These are phyloP conservation scores for Trichophyton rubrum DNA, from an alignment of 2,329 filamentous ascomycete genomes.

Conservation along the genomic window DNA sequence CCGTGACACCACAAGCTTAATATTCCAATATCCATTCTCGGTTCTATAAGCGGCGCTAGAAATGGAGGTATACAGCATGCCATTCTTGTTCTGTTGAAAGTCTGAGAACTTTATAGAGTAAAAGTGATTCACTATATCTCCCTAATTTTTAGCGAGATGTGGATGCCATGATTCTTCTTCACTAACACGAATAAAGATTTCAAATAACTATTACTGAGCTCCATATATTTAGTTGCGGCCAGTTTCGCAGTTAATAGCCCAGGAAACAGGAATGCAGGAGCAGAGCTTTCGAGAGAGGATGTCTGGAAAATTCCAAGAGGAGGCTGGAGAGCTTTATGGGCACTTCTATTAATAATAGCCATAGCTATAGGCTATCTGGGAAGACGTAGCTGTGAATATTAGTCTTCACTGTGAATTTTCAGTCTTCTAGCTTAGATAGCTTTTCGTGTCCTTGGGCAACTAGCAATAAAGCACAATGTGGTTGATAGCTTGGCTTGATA, in stretches of 20 bases:
- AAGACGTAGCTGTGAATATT: not conserved
- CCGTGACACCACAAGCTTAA: not conserved
- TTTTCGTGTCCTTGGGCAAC: too few species aligned
- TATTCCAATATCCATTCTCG: not conserved
- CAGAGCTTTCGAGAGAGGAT: not conserved
- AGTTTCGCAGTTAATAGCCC: not conserved
- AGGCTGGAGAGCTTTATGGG: not conserved
- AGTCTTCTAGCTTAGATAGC: too few species aligned
- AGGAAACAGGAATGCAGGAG: not conserved
- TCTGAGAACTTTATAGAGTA: slow-evolving; percentile 8
- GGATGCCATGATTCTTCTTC: slow-evolving; percentile 1
- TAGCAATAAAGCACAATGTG: too few species aligned
- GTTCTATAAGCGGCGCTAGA: not conserved
- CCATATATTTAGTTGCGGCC: not conserved
- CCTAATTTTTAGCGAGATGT: slow-evolving; percentile 7
- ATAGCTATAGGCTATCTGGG: not conserved
- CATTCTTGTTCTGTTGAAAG: not conserved
- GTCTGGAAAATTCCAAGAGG: not conserved
- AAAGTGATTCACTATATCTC: slow-evolving; percentile 5
- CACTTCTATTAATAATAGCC: slow-evolving; percentile 8
- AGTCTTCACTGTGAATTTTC: not conserved
- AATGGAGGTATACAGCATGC: not conserved
- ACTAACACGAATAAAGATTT: slow-evolving; percentile 1
- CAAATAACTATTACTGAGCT: not conserved
- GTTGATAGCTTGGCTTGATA: too few species aligned